These are phyloP conservation scores for Saitozyma podzolica DNA, from an alignment of 768 basidiomycete species.

Conservation along the genomic window DNA sequence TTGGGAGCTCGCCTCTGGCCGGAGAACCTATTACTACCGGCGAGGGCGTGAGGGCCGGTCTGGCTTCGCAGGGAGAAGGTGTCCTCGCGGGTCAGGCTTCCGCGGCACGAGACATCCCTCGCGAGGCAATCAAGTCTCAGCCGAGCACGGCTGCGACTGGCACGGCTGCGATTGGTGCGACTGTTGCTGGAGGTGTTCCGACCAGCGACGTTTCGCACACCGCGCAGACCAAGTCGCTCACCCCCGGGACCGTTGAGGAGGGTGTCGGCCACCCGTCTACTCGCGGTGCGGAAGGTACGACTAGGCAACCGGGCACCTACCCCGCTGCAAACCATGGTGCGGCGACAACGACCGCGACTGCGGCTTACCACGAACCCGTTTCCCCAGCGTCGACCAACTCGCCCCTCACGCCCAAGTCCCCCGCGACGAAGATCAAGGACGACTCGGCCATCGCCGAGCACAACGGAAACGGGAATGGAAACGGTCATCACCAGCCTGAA, in stretches of 20 bases:
- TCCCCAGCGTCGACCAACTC: background rate
- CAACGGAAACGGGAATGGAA: background rate
- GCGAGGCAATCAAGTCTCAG: constrained; percentile 3
- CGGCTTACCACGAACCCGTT: background rate
- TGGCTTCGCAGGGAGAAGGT: background rate
- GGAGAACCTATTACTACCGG: background rate
- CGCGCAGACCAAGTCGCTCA: constrained; percentile 16
- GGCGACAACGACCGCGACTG: background rate
- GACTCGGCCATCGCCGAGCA: background rate
- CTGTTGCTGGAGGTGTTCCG: background rate
- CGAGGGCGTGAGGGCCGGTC: background rate
- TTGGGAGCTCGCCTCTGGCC: background rate
- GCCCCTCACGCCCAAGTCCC: background rate
- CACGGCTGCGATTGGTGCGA: constrained; percentile 1
- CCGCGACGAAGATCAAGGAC: background rate
- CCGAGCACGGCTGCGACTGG: background rate
- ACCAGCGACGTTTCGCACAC: background rate
- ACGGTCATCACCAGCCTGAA: background rate
- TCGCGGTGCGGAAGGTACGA: constrained; percentile 21
- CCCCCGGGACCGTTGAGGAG: constrained; percentile 30
- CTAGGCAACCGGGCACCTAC: constrained; percentile 29
- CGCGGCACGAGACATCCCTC: background rate
- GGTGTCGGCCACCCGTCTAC: constrained; percentile 43
- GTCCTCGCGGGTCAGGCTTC: background rate
- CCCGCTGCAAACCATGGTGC: constrained; percentile 19